These are phyloP conservation scores for Mycena galopus DNA, from an alignment of 768 basidiomycete species.

Conservation along the genomic window DNA sequence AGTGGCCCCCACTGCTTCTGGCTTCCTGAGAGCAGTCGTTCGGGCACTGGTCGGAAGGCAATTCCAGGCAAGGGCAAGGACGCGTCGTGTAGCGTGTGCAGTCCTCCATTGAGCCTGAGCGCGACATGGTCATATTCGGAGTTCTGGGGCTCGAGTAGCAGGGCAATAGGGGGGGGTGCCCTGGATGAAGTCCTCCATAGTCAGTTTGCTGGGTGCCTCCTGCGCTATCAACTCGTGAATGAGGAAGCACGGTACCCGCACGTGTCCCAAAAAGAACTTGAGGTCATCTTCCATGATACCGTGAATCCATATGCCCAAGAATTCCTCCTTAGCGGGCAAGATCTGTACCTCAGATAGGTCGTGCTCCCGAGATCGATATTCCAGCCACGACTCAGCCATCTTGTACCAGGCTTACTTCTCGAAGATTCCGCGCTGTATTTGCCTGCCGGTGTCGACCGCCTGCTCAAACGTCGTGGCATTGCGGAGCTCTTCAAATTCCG, in stretches of 20 bases:
- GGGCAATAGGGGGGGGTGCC: not conserved
- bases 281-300: not conserved
- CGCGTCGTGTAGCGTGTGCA: not conserved
- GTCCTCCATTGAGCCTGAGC: not conserved
- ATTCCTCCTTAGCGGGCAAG: not conserved
- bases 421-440: not conserved
- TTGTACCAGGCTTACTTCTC: not conserved
- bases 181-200: not conserved
- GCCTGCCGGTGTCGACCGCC: not conserved
- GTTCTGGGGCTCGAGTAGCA: too few species aligned
- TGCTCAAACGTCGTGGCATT: not conserved
- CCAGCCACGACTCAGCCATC: not conserved
- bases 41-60: too few species aligned
- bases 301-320: too few species aligned
- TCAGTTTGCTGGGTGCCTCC: not conserved
- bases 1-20: too few species aligned
- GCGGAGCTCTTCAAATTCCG: not conserved
- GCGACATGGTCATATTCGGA: too few species aligned
- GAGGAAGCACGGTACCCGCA: not conserved
- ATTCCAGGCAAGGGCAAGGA: not conserved
- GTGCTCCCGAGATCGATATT: not conserved
- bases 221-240: not conserved
- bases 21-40: too few species aligned
- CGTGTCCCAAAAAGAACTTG: not conserved
- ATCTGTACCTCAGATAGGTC: not conserved